Base-by-base conservation (phyloP, 257 asterid species). In the Gentiana straminea region DNA sequence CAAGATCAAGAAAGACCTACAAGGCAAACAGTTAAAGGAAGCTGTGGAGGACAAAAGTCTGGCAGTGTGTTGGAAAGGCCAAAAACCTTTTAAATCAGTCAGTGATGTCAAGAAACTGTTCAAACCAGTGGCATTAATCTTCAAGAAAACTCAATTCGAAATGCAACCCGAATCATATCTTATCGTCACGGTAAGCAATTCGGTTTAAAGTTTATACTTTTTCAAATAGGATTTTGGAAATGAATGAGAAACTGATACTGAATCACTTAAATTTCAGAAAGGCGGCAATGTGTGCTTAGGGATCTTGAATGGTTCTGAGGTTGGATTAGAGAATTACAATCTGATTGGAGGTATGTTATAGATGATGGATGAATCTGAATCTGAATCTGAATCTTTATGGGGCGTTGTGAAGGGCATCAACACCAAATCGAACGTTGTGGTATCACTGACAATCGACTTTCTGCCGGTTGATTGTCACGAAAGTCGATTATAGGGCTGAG, bases 211-310 rank as follows among this genome's bases (percentile, higher is more conserved):
- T n/a, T n/a, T 4, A 33, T 24, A 24, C 24, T 24, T 43, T 2
- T 43, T 33, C 13, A 35, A 10, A 9, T 7, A 32, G 15, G 53
- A 5, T 32, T 6, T n/a, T 52, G 3, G 43, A 50, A 8, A 13
- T 15, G 7, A 43, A 9, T 35, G 41, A 38, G 12, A 11, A 7
- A 49, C 3, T 51, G 5, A 13, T 32, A 6, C 36, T 24, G 2
- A 37, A n/a, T 41, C 33, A 24, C 12, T 52, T n/a, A 13, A 32
- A 57, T 68, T 78, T 62, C 86, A 90, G 98, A 80, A 64, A 45
- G 82, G 63, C 1, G 98, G 97, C 63, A 88, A 71, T 54, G 82
- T 65, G 63, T 92, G 98, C 81, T 79, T 92, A 54, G 98, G 98
- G 53, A 84, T 92, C 70, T 68, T 92, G 81, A 57, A 85, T n/a